Evolutionary conservation across 1,139 yeast genomes (phyloP).

Genomic region (Diutina scorzettiae): DNA sequence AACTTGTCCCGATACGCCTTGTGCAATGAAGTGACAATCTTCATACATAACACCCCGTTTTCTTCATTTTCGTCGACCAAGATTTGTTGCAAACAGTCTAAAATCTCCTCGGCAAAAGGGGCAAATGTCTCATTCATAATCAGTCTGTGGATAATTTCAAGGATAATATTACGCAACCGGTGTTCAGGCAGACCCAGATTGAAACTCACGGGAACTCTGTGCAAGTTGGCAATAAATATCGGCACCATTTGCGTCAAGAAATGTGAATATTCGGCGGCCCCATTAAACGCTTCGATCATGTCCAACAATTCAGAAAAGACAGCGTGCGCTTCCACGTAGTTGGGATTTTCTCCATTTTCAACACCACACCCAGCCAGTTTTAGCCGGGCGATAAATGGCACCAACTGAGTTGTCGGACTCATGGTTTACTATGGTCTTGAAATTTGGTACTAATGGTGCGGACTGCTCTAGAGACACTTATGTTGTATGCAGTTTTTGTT

Average conservation of each 20-base stretch:
- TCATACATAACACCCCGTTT: constrained; percentile 87
- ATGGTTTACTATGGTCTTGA: constrained; percentile 9
- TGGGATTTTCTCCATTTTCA: constrained; percentile 15
- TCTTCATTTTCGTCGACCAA: constrained; percentile 82
- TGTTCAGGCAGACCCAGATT: constrained; percentile 52
- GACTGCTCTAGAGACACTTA: too few species aligned
- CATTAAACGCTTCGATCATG: constrained; percentile 71
- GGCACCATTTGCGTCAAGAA: constrained; percentile 55
- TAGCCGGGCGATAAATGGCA: constrained; percentile 48
- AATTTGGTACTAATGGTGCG: too few species aligned
- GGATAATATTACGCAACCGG: constrained; percentile 58
- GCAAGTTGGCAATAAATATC: constrained; percentile 45
- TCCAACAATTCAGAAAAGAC: constrained; percentile 76
- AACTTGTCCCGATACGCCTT: constrained; percentile 67
- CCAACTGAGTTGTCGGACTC: constrained; percentile 35
- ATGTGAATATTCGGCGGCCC: constrained; percentile 66
- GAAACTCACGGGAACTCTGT: constrained; percentile 65
- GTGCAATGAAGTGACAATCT: constrained; percentile 78
- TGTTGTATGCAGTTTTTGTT: too few species aligned
- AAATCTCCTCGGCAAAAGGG: constrained; percentile 51
- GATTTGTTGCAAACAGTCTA: constrained; percentile 48
- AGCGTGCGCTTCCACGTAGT: constrained; percentile 48
- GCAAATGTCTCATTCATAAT: constrained; percentile 77
- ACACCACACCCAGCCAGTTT: constrained; percentile 26
- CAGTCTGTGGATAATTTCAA: constrained; percentile 74